These are phyloP conservation scores for Eragrostis nindensis DNA, from an alignment of 176 grass and related monocot genomes.

Conservation along the genomic window DNA sequence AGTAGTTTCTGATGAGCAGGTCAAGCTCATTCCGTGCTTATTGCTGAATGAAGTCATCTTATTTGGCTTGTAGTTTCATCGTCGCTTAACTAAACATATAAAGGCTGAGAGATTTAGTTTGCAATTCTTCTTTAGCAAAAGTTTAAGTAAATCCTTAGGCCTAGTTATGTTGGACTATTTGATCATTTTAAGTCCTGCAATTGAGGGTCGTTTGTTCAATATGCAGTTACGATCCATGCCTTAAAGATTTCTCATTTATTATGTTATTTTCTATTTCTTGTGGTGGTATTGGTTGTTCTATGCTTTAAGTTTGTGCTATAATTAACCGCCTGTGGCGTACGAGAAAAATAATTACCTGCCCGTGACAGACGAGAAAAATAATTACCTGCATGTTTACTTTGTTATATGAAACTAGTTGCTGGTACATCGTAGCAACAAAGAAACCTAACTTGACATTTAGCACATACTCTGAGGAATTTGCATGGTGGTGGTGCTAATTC, in stretches of 20 bases:
- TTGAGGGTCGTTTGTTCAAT: slow-evolving; percentile 4
- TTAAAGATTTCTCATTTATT: not conserved
- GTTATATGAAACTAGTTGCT: not conserved
- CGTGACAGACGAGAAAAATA: not conserved
- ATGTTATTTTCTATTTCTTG: slow-evolving; percentile 17
- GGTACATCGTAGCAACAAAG: not conserved
- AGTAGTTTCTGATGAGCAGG: not conserved
- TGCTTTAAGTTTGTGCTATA: slow-evolving; percentile 7
- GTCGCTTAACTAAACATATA: not conserved
- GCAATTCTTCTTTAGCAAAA: not conserved
- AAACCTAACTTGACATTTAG: not conserved
- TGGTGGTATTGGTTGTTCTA: not conserved
- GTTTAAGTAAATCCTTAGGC: not conserved
- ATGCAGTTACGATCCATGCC: not conserved
- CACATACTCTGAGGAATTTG: not conserved
- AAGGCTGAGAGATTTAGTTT: not conserved
- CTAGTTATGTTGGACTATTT: not conserved
- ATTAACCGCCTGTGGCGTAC: not conserved
- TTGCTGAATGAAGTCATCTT: not conserved
- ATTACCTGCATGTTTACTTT: not conserved
- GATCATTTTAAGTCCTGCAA: not conserved
- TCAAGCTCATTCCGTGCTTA: not conserved
- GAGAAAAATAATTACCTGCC: not conserved
- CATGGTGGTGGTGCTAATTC: not conserved
- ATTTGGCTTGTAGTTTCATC: slow-evolving; percentile 3